Conservation (phyloP, 768 basidiomycete genomes). For the Macrocybe gigantea region DNA sequence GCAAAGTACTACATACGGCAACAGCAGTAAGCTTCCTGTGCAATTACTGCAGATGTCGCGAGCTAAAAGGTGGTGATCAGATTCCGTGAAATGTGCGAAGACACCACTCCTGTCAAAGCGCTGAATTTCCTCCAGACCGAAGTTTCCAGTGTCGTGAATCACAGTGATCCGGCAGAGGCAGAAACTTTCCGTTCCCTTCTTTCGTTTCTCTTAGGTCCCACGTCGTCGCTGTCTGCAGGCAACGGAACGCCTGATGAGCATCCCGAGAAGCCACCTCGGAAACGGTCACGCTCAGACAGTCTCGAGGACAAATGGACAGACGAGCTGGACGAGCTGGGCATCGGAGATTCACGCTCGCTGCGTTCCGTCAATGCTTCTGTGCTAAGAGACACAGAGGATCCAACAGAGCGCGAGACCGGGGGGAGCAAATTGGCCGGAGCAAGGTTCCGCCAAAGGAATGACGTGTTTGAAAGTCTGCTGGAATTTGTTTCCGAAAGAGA, state of each 20-base stretch:
- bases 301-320: conserved; percentile 40
- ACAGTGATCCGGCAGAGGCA: conserved; percentile 55
- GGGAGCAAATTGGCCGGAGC: conserved; percentile 31
- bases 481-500: conserved; percentile 54
- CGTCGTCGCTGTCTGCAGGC: conserved; percentile 14
- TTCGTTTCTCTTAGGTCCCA: conserved; percentile 50
- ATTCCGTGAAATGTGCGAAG: conserved; percentile 80
- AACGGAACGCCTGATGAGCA: conserved; percentile 12
- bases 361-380: conserved; percentile 10
- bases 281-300: conserved; percentile 37
- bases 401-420: conserved; percentile 16
- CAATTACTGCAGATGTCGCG: background rate
- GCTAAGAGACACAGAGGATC: conserved; percentile 19
- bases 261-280: conserved; percentile 33
- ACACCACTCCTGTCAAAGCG: conserved; percentile 53
- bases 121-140: conserved; percentile 66
- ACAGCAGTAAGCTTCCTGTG: conserved; percentile 52
- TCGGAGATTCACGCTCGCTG: conserved; percentile 11
- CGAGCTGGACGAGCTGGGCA: conserved; percentile 27
- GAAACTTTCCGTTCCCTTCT: conserved; percentile 60
- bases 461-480: conserved; percentile 65
- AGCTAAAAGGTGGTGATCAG: conserved; percentile 26
- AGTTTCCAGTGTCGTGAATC: conserved; percentile 69
- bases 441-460: conserved; percentile 58
- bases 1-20: conserved; percentile 60